Percentiles rank a stretch among this genome's conserved stretches.
phyloP scores from a whole-genome alignment of 352 stramenopile species.

The Pseudoperonospora humuli region DNA sequence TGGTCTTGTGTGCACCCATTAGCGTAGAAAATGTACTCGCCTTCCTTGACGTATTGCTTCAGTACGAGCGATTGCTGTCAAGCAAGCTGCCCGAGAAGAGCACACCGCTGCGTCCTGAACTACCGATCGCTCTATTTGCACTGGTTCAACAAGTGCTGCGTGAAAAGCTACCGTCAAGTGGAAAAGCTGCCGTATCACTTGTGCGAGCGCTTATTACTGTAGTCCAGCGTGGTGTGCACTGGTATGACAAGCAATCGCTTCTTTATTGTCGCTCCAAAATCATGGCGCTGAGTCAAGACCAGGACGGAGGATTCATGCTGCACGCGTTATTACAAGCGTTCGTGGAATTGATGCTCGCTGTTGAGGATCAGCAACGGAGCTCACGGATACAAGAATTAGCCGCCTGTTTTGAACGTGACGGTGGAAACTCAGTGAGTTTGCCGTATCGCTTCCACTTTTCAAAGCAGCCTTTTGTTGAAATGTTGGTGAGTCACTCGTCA shows the following conservation, averaged over 20 bases:
- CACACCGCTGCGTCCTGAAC: slow-evolving; percentile 40
- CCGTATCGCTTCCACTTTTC: slow-evolving; percentile 75
- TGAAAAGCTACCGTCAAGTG: slow-evolving; percentile 49
- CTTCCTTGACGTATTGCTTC: slow-evolving; percentile 57
- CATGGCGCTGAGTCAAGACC: slow-evolving; percentile 73
- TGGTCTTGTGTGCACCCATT: slow-evolving; percentile 57
- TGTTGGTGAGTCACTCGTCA: slow-evolving; percentile 73
- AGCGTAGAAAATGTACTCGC: slow-evolving; percentile 51
- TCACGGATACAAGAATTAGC: slow-evolving; percentile 44
- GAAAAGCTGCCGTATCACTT: slow-evolving; percentile 46
- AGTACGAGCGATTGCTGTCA: slow-evolving; percentile 27
- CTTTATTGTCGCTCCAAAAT: slow-evolving; percentile 84
- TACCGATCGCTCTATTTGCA: slow-evolving; percentile 58
- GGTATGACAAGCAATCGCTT: slow-evolving; percentile 63
- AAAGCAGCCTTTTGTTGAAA: slow-evolving; percentile 53
- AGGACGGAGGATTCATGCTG: slow-evolving; percentile 69
- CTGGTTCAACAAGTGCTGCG: slow-evolving; percentile 63
- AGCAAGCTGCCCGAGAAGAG: slow-evolving; percentile 2
- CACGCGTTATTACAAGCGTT: slow-evolving; percentile 71
- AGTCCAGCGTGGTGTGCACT: slow-evolving; percentile 50
- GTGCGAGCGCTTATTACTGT: slow-evolving; percentile 60
- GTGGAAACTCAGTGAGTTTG: slow-evolving; percentile 36
- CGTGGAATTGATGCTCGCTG: slow-evolving; percentile 75
- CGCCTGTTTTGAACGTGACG: slow-evolving; percentile 44
- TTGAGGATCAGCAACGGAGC: slow-evolving; percentile 62